A percentile compares a stretch with the other conserved stretches of the same genome.
These are phyloP conservation scores for Plantago elongata DNA, from an alignment of 257 asterid species.

Conservation along the genomic window DNA sequence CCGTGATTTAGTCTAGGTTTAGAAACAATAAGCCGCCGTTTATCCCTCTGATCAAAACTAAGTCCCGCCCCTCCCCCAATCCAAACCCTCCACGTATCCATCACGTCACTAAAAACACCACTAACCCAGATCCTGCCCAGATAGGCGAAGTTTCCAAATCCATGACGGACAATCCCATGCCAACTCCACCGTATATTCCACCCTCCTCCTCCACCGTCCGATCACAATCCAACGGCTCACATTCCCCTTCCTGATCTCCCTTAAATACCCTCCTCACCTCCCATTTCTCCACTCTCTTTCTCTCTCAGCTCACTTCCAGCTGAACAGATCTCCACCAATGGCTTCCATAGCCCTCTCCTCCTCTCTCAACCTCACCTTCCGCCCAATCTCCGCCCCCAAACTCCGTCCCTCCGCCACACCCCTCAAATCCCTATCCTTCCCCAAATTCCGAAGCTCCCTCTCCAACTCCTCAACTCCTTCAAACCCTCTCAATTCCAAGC, in stretches of 20 bases:
- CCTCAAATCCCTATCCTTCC: constrained; percentile 9
- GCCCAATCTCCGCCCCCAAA: constrained; percentile 20
- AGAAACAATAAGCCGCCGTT: too few relatives aligned
- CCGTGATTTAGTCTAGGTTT: too few relatives aligned
- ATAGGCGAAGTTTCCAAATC: constrained; percentile 18
- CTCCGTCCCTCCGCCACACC: constrained; percentile 17
- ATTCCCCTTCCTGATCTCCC: not conserved
- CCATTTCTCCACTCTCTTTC: not conserved
- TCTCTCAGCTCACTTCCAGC: not conserved
- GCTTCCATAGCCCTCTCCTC: constrained; percentile 52
- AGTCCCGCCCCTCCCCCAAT: not conserved
- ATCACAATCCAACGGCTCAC: constrained; percentile 19
- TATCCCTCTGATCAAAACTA: too few relatives aligned
- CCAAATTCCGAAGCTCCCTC: constrained; percentile 6
- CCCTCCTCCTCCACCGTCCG: constrained; percentile 16
- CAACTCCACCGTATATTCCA: constrained; percentile 19
- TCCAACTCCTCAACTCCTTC: constrained; percentile 5
- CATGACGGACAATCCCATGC: not conserved
- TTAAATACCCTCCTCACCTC: not conserved
- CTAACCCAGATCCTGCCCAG: not conserved
- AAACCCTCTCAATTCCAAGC: constrained; percentile 10
- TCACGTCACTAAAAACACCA: not conserved
- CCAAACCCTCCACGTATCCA: not conserved
- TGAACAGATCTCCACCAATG: constrained; percentile 29
- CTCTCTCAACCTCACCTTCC: constrained; percentile 51